A percentile compares a stretch with the other conserved stretches of the same genome.
Conservation (phyloP, 2,329 filamentous ascomycete genomes). For the Penicillium sp. region DNA sequence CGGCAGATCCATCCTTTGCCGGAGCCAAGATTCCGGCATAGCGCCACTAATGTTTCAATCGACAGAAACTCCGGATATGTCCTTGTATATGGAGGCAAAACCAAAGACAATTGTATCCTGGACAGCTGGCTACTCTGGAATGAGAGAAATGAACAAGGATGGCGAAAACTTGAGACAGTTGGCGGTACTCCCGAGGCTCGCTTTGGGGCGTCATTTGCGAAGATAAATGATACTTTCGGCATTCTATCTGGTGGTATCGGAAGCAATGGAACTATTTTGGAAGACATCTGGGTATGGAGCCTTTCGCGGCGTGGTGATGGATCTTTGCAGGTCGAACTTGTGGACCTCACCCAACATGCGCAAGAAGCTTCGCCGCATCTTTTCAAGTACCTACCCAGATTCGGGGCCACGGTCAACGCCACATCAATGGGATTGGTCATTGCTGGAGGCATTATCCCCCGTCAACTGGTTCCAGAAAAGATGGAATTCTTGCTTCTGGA, state of each 20-base stretch:
- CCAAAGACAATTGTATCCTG: conserved; percentile 50
- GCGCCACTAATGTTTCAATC: conserved; percentile 52
- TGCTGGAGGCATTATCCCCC: conserved; percentile 52
- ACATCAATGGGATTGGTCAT: conserved; percentile 50
- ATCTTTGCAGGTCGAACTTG: conserved; percentile 24
- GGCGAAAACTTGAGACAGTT: conserved; percentile 46
- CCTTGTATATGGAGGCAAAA: conserved; percentile 65
- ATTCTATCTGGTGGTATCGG: conserved; percentile 72
- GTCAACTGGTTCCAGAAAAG: conserved; percentile 39
- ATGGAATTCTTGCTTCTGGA: conserved; percentile 56
- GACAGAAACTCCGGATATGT: conserved; percentile 42
- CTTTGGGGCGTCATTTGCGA: conserved; percentile 56
- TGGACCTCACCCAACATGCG: conserved; percentile 26
- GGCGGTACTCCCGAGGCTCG: conserved; percentile 47
- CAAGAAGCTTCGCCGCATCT: conserved; percentile 23
- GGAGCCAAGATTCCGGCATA: conserved; percentile 73
- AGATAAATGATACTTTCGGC: conserved; percentile 51
- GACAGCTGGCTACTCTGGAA: conserved; percentile 58
- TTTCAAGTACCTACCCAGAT: conserved; percentile 39
- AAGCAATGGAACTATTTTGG: conserved; percentile 61
- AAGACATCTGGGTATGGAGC: conserved; percentile 66
- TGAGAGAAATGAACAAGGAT: conserved; percentile 44
- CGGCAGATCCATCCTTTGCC: conserved; percentile 65
- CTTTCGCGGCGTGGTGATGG: conserved; percentile 45
- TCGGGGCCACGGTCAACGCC: conserved; percentile 54